Percentiles rank a stretch among this genome's conserved stretches.
Conservation (phyloP, 805 yeast genomes). For the Isabelozyma rhagii region DNA sequence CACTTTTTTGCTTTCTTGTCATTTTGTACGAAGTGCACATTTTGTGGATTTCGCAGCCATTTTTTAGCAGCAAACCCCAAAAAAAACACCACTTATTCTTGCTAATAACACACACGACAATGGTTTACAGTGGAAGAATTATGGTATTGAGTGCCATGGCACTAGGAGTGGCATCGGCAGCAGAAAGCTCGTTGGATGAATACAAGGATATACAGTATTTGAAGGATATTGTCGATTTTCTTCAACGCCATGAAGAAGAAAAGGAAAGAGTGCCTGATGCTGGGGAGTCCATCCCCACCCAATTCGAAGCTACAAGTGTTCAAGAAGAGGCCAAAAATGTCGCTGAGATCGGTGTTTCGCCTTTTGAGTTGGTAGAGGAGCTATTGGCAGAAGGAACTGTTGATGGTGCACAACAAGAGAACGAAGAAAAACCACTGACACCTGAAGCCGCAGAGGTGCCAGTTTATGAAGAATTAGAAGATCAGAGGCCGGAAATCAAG, state of each 20-base stretch:
- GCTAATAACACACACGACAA: neutral
- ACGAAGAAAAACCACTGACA: too few species aligned
- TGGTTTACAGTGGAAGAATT: neutral
- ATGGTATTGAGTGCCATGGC: neutral
- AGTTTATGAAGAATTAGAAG: neutral
- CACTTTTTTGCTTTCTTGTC: too few species aligned
- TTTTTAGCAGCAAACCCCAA: neutral
- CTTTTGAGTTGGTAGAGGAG: neutral
- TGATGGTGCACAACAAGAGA: too few species aligned
- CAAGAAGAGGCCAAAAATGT: neutral
- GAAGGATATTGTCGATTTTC: neutral
- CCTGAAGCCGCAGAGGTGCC: too few species aligned
- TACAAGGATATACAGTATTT: neutral
- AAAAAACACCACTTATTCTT: neutral
- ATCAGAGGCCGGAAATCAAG: too few species aligned
- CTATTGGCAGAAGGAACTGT: neutral
- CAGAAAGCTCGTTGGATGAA: neutral
- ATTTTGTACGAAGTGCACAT: neutral
- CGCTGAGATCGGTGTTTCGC: neutral
- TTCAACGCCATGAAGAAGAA: neutral
- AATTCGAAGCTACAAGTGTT: neutral
- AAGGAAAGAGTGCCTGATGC: neutral
- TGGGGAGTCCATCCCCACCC: too few species aligned
- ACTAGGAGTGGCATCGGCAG: neutral
- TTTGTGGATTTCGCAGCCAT: neutral